phyloP scores from a whole-genome alignment of 345 rosid genomes.

The Salix suchowensis region DNA sequence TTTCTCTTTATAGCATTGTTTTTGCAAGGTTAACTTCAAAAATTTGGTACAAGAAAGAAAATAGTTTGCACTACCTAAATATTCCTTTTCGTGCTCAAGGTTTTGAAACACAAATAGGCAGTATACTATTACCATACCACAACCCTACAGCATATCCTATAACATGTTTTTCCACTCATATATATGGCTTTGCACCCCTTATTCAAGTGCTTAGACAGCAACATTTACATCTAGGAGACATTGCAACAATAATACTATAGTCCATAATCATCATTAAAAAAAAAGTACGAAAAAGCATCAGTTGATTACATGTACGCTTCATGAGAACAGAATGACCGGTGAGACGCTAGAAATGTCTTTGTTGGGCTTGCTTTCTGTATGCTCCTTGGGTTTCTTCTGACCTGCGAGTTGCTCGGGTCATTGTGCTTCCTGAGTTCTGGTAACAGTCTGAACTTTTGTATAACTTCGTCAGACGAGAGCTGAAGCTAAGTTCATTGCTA shows the following conservation, averaged over 20 bases:
- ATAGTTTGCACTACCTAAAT: background rate
- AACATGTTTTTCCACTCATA: background rate
- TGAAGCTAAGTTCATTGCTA: conserved; percentile 21
- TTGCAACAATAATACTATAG: background rate
- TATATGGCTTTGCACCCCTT: conserved; percentile 1
- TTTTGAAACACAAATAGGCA: background rate
- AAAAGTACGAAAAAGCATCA: background rate
- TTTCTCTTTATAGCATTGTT: no score
- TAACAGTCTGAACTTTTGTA: conserved; percentile 58
- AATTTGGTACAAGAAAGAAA: background rate
- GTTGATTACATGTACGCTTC: background rate
- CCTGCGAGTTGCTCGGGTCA: conserved; percentile 31
- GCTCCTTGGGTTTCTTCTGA: conserved; percentile 52
- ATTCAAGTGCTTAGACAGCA: background rate
- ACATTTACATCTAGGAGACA: conserved; percentile 11
- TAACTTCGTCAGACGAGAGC: conserved; percentile 37
- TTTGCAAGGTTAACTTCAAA: no score
- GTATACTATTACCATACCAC: background rate
- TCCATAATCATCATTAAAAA: background rate
- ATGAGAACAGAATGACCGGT: background rate
- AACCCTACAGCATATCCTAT: background rate
- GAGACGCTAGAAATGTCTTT: conserved; percentile 18
- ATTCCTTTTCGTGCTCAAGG: conserved; percentile 11
- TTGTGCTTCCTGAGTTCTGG: conserved; percentile 23
- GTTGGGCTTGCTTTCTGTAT: conserved; percentile 31